Evolutionary conservation across 305 asterid species (phyloP), one percentile per base, ranked within the genome.

Genomic region (Euphrasia arctica): DNA sequence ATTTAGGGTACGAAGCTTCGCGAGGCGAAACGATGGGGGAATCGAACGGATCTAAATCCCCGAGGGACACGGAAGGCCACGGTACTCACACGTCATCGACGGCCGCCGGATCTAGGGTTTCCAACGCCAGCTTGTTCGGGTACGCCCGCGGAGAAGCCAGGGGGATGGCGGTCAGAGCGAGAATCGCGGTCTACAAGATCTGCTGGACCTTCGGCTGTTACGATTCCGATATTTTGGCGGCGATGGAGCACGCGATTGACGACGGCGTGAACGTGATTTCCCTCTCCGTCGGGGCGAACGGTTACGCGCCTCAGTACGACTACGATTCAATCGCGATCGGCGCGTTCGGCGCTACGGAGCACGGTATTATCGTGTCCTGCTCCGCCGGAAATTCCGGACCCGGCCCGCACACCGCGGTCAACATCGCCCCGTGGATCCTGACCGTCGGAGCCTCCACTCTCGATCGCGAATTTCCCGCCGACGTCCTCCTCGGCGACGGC

Each of bases 341-440:
- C 27, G 84, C 97, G 31, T 92, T 85, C 59, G 89, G 77, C 0
- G 98, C 98, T 0, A 62, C 74, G 13, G 81, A 83, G 72, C 77
- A 82, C 9, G 98, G 98, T 2, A 76, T 92, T 27, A 75, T 92
- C 4, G 97, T 89, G 11, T 92, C 97, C 1, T 87, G 95, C 72
- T 92, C 98, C 0, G 91, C 97, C 1, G 98, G 98, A 4, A 89
- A 92, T 66, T 89, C 96, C 0, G 97, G 97, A 36, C 97, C 98
- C 0, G 85, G 41, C 50, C 65, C 86, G 0, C 77, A 79, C 65
- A 80, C 96, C 0, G 95, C 97, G 1, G 86, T 78, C 10, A 92
- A 92, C 67, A 89, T 89, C 31, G 98, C 97, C 4, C 98, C 98
- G 1, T 92, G 98, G 98, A 85, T 92, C 51, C 76, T 92, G 69